Percentiles rank a stretch among this genome's conserved stretches.
These are phyloP conservation scores for Cladophialophora yegresii DNA, from an alignment of 2,329 filamentous ascomycete genomes.

Conservation along the genomic window DNA sequence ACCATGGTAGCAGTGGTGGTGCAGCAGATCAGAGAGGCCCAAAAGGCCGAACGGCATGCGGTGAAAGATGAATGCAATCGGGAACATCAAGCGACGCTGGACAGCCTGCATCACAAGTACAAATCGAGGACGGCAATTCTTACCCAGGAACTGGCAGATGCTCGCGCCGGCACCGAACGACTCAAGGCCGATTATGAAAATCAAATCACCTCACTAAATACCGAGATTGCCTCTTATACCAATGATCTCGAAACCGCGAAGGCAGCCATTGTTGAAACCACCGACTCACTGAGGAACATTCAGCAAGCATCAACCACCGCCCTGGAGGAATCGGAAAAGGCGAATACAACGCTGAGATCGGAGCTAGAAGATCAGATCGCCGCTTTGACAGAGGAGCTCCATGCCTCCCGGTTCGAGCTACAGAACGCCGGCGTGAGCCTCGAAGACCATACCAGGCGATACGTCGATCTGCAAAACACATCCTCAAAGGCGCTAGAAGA, in stretches of 20 bases:
- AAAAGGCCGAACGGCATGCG: slow-evolving; percentile 26
- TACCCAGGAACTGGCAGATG: slow-evolving; percentile 28
- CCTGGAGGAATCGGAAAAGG: slow-evolving; percentile 27
- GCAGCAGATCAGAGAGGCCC: slow-evolving; percentile 33
- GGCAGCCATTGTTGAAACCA: slow-evolving; percentile 26
- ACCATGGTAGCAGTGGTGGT: slow-evolving; percentile 33
- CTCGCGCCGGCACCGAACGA: slow-evolving; percentile 24
- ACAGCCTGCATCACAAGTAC: slow-evolving; percentile 32
- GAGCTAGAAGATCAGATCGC: slow-evolving; percentile 72
- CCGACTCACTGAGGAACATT: slow-evolving; percentile 24
- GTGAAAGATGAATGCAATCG: slow-evolving; percentile 25
- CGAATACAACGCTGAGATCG: slow-evolving; percentile 35
- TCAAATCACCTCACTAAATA: slow-evolving; percentile 22
- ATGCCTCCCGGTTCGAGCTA: slow-evolving; percentile 63
- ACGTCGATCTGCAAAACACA: slow-evolving; percentile 24
- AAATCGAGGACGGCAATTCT: slow-evolving; percentile 31
- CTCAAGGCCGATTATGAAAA: slow-evolving; percentile 26
- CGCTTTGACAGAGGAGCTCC: slow-evolving; percentile 69
- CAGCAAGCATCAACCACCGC: slow-evolving; percentile 26
- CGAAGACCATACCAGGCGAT: slow-evolving; percentile 27
- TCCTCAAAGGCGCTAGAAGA: slow-evolving; percentile 26
- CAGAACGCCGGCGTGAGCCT: slow-evolving; percentile 22
- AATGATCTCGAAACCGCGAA: slow-evolving; percentile 32
- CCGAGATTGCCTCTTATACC: slow-evolving; percentile 21
- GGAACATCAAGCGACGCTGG: slow-evolving; percentile 24